A percentile compares a stretch with the other conserved stretches of the same genome.
These are phyloP conservation scores for Schizophyllum commune DNA, from an alignment of 1,284 basidiomycete species.

Conservation along the genomic window DNA sequence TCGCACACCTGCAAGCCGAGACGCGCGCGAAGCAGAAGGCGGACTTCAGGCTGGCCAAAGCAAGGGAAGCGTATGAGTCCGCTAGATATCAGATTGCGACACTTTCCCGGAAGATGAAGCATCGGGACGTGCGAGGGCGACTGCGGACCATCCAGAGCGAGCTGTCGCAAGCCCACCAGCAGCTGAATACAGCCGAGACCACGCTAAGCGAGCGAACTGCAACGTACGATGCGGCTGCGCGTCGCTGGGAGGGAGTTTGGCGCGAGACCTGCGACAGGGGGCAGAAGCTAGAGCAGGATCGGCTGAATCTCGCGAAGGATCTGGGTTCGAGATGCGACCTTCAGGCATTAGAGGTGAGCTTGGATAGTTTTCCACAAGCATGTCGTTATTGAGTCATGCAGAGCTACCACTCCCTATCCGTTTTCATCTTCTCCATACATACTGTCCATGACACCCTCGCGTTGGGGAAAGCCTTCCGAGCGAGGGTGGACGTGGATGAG, in stretches of 20 bases:
- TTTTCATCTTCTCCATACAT: background rate
- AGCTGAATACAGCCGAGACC: background rate
- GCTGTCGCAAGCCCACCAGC: background rate
- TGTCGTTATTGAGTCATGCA: background rate
- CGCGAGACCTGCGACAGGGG: background rate
- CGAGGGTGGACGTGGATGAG: background rate
- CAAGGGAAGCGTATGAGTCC: background rate
- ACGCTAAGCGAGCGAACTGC: background rate
- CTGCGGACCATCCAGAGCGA: background rate
- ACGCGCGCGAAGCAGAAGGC: background rate
- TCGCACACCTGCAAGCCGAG: background rate
- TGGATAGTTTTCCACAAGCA: background rate
- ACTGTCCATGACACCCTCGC: background rate
- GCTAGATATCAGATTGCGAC: background rate
- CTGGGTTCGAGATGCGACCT: background rate
- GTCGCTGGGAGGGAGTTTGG: background rate
- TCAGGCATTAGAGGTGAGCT: background rate
- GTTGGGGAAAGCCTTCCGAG: background rate
- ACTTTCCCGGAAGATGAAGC: background rate
- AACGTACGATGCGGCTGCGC: background rate
- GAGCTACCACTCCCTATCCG: background rate
- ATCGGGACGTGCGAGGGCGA: background rate
- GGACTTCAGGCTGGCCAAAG: background rate
- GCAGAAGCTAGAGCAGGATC: background rate
- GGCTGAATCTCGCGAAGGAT: background rate